phyloP scores from a whole-genome alignment of 352 stramenopile species.

The Pythium folliculosum region DNA sequence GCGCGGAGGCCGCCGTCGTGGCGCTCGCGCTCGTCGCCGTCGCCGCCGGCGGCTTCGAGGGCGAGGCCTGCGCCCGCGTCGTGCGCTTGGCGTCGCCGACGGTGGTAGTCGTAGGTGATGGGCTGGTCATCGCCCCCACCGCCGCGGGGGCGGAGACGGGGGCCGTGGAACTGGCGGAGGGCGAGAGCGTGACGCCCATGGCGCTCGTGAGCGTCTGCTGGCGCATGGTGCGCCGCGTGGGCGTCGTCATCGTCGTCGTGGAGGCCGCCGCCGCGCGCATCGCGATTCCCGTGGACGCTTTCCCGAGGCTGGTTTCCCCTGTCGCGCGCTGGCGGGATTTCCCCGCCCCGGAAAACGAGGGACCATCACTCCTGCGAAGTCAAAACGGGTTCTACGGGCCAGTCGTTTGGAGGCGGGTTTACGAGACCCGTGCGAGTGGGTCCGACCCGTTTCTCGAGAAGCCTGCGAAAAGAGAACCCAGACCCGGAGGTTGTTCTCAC shows the following conservation, averaged over 20 bases:
- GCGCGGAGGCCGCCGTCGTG: background rate
- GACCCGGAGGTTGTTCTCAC: background rate
- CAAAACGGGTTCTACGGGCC: constrained; percentile 24
- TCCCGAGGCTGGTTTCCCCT: background rate
- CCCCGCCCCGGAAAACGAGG: constrained; percentile 9
- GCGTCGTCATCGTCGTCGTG: constrained; percentile 10
- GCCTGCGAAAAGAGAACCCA: background rate
- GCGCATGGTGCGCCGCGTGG: constrained; percentile 26
- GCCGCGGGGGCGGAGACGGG: no score
- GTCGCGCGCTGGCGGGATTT: background rate
- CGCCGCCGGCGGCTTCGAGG: background rate
- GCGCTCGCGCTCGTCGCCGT: background rate
- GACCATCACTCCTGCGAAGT: constrained; percentile 21
- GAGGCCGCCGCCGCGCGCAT: constrained; percentile 1
- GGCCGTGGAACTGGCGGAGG: background rate
- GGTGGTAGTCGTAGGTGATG: background rate
- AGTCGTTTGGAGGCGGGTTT: constrained; percentile 10
- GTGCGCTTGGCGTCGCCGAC: constrained; percentile 7
- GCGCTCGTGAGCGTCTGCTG: constrained; percentile 21
- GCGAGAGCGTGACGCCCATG: background rate
- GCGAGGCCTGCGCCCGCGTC: constrained; percentile 8
- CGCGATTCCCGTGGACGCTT: background rate
- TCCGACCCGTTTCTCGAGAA: background rate
- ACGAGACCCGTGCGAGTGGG: background rate
- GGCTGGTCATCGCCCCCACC: background rate